Evolutionary conservation across 108 stramenopile species (phyloP).

Genomic region (Fistulifera solaris): DNA sequence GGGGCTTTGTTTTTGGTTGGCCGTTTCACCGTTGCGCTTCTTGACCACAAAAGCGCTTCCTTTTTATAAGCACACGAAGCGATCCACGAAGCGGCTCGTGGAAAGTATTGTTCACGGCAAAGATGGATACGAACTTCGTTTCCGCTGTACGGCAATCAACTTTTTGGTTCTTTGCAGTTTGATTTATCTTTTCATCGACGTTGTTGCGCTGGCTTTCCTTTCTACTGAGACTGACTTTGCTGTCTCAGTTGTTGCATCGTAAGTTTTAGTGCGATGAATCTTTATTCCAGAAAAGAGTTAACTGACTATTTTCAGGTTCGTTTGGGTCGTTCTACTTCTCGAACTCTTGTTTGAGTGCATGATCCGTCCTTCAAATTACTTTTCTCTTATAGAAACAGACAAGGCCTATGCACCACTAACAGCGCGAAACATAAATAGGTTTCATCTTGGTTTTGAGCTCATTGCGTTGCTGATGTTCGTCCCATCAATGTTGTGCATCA

Average conservation of each 20-base stretch:
- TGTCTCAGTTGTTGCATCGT: conserved; percentile 38
- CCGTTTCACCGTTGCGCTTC: too few species aligned
- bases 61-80: conserved; percentile 10
- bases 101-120: conserved; percentile 28
- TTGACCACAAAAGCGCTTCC: conserved; percentile 5
- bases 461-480: conserved; percentile 56
- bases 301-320: conserved; percentile 22
- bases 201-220: conserved; percentile 34
- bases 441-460: conserved; percentile 58
- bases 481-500: conserved; percentile 59
- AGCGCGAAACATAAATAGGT: conserved; percentile 47
- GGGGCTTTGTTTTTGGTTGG: too few species aligned
- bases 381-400: conserved; percentile 44
- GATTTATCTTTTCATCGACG: conserved; percentile 39
- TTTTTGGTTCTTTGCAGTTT: conserved; percentile 45
- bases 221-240: conserved; percentile 28
- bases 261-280: conserved; percentile 13
- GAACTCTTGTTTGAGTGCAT: conserved; percentile 67
- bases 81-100: conserved; percentile 11
- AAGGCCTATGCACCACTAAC: conserved; percentile 65
- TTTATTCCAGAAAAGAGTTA: too few species aligned
- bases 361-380: conserved; percentile 60
- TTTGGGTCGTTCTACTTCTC: conserved; percentile 56
- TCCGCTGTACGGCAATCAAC: conserved; percentile 59
- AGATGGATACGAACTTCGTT: conserved; percentile 37